Conservation (phyloP, 768 basidiomycete genomes). For the Astraeus odoratus region DNA sequence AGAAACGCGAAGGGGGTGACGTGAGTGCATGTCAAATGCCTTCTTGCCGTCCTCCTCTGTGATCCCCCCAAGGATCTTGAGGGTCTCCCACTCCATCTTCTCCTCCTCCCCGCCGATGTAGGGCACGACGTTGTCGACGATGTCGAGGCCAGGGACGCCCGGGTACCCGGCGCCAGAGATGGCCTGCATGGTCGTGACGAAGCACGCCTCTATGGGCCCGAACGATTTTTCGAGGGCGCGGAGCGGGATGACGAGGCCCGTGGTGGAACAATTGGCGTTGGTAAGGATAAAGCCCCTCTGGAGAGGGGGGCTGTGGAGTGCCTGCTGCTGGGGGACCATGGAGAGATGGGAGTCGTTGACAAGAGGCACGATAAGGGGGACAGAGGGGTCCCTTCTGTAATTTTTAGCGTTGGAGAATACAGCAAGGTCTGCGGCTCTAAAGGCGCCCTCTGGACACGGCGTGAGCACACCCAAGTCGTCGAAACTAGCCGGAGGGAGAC, state of each 20-base stretch:
- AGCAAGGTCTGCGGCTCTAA: constrained; percentile 79
- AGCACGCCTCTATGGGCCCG: constrained; percentile 85
- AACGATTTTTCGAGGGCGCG: constrained; percentile 84
- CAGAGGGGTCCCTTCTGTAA: constrained; percentile 83
- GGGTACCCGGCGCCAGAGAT: constrained; percentile 99
- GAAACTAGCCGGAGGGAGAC: not conserved
- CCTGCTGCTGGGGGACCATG: constrained; percentile 78
- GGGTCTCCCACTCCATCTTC: constrained; percentile 98
- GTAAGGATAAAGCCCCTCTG: constrained; percentile 92
- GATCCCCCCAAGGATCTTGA: constrained; percentile 92
- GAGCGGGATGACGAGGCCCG: constrained; percentile 87
- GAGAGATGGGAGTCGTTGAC: constrained; percentile 84
- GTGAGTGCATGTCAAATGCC: constrained; percentile 79
- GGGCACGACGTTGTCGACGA: constrained; percentile 94
- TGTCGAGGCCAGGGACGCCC: constrained; percentile 82
- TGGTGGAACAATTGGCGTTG: constrained; percentile 98
- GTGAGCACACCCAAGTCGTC: not conserved
- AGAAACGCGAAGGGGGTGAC: constrained; percentile 79
- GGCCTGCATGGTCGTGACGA: constrained; percentile 96
- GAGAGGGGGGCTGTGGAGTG: constrained; percentile 58
- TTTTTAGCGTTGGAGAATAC: constrained; percentile 99
- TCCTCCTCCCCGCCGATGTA: constrained; percentile 93
- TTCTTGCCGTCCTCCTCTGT: constrained; percentile 45
- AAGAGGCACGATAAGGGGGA: constrained; percentile 94
- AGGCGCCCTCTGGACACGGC: constrained; percentile 61